Conservation (phyloP, 129 eudicot genomes). For the Pseudognaphalium luteoalbum region DNA sequence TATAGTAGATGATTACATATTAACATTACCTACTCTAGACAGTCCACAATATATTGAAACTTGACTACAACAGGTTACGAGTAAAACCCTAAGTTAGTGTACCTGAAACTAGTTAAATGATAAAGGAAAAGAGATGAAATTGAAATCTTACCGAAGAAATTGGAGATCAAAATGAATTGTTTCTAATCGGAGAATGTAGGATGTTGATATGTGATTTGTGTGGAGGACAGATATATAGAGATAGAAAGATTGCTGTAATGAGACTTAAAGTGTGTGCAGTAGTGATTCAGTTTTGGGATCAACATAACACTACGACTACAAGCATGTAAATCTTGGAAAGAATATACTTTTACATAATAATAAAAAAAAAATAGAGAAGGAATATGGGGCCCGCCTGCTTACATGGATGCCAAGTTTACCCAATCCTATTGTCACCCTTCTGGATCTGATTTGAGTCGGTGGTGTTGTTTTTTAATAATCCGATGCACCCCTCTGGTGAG, state of each 20-base stretch:
- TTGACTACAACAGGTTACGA: neutral
- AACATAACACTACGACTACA: neutral
- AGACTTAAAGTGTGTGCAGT: conserved; percentile 31
- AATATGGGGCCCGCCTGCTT: no score
- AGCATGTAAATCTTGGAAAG: neutral
- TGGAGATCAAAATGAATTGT: conserved; percentile 7
- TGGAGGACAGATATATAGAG: neutral
- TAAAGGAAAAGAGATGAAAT: neutral
- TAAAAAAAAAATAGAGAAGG: no score
- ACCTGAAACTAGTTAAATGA: conserved; percentile 17
- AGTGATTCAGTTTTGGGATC: conserved; percentile 20
- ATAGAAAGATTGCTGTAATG: conserved; percentile 18
- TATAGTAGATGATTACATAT: neutral
- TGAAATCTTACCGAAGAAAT: conserved; percentile 24
- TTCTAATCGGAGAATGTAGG: conserved; percentile 23
- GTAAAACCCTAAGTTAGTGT: conserved; percentile 11
- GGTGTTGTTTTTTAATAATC: no score
- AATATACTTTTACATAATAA: neutral
- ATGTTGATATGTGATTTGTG: conserved; percentile 5
- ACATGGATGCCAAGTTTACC: no score
- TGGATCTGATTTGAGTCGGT: no score
- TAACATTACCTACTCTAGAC: neutral
- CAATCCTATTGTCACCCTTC: no score
- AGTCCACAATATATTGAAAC: neutral
- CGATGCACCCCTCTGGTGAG: no score